Evolutionary conservation across 345 rosid genomes (phyloP), one percentile per base, ranked within the genome.

Genomic region (Schrenkiella parvula): DNA sequence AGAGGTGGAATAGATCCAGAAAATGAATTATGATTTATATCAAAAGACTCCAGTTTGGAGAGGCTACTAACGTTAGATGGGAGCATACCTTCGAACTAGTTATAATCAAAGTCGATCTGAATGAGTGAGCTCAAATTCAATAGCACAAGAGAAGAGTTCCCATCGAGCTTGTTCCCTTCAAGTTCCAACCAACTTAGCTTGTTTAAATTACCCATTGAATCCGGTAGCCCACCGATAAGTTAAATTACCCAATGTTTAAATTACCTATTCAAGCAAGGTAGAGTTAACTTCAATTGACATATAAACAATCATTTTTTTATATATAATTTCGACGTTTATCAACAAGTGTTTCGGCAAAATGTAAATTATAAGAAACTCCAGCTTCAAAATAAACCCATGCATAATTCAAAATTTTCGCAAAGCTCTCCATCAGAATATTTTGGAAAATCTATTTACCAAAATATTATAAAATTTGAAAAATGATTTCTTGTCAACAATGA

Each of bases 161-260:
- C 66, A 18, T 28, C 15, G 6, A 72, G 44, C 12, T 39, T 72
- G 28, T 0, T 5, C 0, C 0, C 11, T 0, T 0, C 3, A 63
- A 52, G 34, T 0, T 0, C 1, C 44, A 72, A 64, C 5, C 41
- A 6, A 1, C 7, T 22, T 8, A 62, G 26, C 6, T 7, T 2
- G n/a, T 54, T 43, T 55, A 64, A 12, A 3, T n/a, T 13, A 2
- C 64, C 69, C 4, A 72, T 14, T 3, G 76, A 63, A 52, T 41
- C 50, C 0, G 70, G 70, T 12, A 73, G 14, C 1, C 56, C 38
- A 22, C 89, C 87, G 0, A n/a, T n/a, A n/a, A n/a, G n/a, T n/a
- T n/a, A n/a, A n/a, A n/a, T n/a, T n/a, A n/a, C n/a, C n/a, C n/a
- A n/a, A n/a, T n/a, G n/a, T n/a, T n/a, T n/a, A n/a, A n/a, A n/a